phyloP scores from a whole-genome alignment of 805 yeast species.

The Starmerella roubikii region DNA sequence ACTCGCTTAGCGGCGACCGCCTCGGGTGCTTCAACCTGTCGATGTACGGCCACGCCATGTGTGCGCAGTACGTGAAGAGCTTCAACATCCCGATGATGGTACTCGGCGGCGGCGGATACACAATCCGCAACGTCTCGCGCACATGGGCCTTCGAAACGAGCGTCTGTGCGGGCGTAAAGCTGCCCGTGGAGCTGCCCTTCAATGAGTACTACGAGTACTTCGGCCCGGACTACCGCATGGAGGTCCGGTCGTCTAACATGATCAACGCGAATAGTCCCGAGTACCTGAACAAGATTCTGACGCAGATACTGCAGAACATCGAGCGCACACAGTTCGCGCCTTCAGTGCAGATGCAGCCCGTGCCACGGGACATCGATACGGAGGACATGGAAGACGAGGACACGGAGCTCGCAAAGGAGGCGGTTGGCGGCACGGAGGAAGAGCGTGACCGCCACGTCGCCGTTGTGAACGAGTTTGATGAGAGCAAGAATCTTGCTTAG shows the following conservation, averaged over 20 bases:
- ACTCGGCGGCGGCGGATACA: conserved; percentile 96
- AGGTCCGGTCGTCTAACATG: conserved; percentile 93
- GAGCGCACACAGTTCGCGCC: conserved; percentile 93
- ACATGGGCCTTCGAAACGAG: conserved; percentile 95
- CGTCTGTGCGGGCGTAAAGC: conserved; percentile 45
- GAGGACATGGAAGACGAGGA: conserved; percentile 71
- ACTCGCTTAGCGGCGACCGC: conserved; percentile 83
- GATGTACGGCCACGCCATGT: conserved; percentile 88
- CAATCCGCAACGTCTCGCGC: conserved; percentile 87
- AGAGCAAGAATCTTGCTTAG: conserved; percentile 27
- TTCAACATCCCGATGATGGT: conserved; percentile 85
- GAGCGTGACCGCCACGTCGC: conserved; percentile 66
- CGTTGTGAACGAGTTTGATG: conserved; percentile 67
- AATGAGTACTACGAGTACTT: conserved; percentile 94
- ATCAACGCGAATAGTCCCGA: conserved; percentile 90
- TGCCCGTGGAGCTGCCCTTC: conserved; percentile 58
- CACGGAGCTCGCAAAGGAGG: conserved; percentile 57
- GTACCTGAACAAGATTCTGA: conserved; percentile 69
- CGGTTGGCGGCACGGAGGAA: conserved; percentile 73
- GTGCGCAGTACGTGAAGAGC: conserved; percentile 77
- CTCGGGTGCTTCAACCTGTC: conserved; percentile 87
- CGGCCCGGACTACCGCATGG: conserved; percentile 92
- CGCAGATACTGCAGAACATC: conserved; percentile 62
- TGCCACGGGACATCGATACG: conserved; percentile 81
- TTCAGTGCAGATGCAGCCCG: conserved; percentile 84